These are phyloP conservation scores for Xylariaceae sp. DNA, from an alignment of 2,329 filamentous ascomycete genomes.

Conservation along the genomic window DNA sequence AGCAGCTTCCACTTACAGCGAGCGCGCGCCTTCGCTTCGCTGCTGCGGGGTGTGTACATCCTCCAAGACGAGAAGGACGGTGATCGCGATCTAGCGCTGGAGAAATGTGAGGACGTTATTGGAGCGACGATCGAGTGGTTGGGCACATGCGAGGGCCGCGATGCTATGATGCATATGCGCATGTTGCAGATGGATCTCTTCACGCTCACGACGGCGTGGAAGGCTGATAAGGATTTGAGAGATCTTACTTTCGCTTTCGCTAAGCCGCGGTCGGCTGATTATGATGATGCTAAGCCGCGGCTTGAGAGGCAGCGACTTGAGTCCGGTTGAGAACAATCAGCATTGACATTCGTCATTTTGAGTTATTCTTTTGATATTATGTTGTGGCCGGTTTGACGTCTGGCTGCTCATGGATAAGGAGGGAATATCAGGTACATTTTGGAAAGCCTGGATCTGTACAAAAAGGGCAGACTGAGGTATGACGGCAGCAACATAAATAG, in stretches of 20 bases:
- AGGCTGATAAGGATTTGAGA: conserved; percentile 4
- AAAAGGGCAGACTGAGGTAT: too few relatives aligned
- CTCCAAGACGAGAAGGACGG: conserved; percentile 4
- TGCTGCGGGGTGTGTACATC: conserved; percentile 4
- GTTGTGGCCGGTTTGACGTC: too few relatives aligned
- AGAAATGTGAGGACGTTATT: not conserved
- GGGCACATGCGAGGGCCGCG: not conserved
- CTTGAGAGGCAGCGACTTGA: not conserved
- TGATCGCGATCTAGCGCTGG: too few relatives aligned
- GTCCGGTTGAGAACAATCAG: too few relatives aligned
- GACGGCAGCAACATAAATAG: too few relatives aligned
- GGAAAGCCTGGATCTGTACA: too few relatives aligned
- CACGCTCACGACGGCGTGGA: not conserved
- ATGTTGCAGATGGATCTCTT: conserved; percentile 5
- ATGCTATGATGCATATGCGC: not conserved
- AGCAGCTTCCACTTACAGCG: conserved; percentile 1
- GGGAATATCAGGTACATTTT: too few relatives aligned
- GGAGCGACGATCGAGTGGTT: not conserved
- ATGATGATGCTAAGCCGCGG: not conserved
- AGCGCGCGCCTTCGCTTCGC: conserved; percentile 4
- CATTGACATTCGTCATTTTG: too few relatives aligned
- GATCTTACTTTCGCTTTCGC: not conserved
- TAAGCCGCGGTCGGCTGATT: not conserved
- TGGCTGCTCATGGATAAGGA: too few relatives aligned
- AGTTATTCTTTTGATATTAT: too few relatives aligned